Percentiles rank a stretch among this genome's conserved stretches.
These are phyloP conservation scores for Populus euphratica DNA, from an alignment of 345 rosid genomes.

Conservation along the genomic window DNA sequence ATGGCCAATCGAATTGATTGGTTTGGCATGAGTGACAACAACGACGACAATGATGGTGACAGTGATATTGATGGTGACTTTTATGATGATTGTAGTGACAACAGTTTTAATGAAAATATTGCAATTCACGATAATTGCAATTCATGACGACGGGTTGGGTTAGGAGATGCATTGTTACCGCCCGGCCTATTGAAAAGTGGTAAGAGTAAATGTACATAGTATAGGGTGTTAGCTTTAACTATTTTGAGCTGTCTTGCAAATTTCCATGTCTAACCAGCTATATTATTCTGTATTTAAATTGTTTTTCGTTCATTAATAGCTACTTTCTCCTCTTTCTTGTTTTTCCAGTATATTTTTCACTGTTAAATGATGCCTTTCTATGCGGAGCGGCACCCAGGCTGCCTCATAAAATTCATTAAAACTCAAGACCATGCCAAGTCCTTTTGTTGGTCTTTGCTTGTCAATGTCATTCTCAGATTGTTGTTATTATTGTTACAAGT, in stretches of 20 bases:
- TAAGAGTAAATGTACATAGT: slow-evolving; percentile 29
- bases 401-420: background rate
- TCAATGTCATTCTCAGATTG: background rate
- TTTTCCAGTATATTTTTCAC: background rate
- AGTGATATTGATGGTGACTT: background rate
- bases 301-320: background rate
- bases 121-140: slow-evolving; percentile 31
- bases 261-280: background rate
- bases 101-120: slow-evolving; percentile 14
- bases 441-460: background rate
- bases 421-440: background rate
- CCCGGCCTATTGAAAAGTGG: background rate
- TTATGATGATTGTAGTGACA: background rate
- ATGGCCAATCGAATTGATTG: slow-evolving; percentile 26
- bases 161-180: slow-evolving; percentile 13
- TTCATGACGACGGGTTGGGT: slow-evolving; percentile 40
- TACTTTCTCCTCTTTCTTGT: background rate
- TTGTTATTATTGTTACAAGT: too few species aligned
- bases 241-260: background rate
- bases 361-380: background rate
- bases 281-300: slow-evolving; percentile 4
- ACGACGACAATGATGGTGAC: slow-evolving; percentile 13
- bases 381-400: background rate
- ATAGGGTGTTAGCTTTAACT: slow-evolving; percentile 2
- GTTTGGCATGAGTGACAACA: slow-evolving; percentile 20